Conservation (phyloP, 2,329 filamentous ascomycete species). For the Magnaporthales sp. region DNA sequence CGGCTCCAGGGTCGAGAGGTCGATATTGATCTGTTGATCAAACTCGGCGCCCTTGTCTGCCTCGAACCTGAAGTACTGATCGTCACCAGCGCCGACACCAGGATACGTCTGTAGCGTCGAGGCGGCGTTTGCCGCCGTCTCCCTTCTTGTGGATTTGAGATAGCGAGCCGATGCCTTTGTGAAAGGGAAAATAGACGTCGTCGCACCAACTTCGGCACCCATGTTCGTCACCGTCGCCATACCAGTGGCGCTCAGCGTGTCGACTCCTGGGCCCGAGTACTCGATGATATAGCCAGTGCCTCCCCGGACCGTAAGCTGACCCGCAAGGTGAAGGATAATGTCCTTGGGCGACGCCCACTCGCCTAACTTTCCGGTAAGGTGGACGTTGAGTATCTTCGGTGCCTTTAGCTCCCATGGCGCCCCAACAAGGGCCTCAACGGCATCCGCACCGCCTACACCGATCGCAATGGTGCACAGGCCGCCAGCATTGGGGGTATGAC, state of each 20-base stretch:
- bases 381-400: slow-evolving; percentile 80
- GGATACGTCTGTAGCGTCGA: slow-evolving; percentile 49
- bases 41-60: slow-evolving; percentile 80
- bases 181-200: slow-evolving; percentile 91
- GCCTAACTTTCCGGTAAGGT: slow-evolving; percentile 71
- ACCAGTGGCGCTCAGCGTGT: slow-evolving; percentile 82
- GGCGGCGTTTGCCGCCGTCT: slow-evolving; percentile 59
- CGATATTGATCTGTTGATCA: slow-evolving; percentile 83
- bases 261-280: slow-evolving; percentile 83
- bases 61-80: slow-evolving; percentile 54
- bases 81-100: slow-evolving; percentile 31
- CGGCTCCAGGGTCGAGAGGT: slow-evolving; percentile 84
- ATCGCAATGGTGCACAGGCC: slow-evolving; percentile 91
- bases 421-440: slow-evolving; percentile 91
- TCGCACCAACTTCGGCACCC: slow-evolving; percentile 85
- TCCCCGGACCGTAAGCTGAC: slow-evolving; percentile 82
- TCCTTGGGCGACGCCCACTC: slow-evolving; percentile 96
- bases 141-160: slow-evolving; percentile 73
- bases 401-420: slow-evolving; percentile 97
- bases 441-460: slow-evolving; percentile 93
- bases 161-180: slow-evolving; percentile 78
- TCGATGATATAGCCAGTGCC: slow-evolving; percentile 94
- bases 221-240: slow-evolving; percentile 92
- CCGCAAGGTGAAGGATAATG: slow-evolving; percentile 83
- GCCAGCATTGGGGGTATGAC: slow-evolving; percentile 95